Evolutionary conservation across 2,329 filamentous ascomycete genomes (phyloP).

Genomic region (Verticillium nonalfalfae): DNA sequence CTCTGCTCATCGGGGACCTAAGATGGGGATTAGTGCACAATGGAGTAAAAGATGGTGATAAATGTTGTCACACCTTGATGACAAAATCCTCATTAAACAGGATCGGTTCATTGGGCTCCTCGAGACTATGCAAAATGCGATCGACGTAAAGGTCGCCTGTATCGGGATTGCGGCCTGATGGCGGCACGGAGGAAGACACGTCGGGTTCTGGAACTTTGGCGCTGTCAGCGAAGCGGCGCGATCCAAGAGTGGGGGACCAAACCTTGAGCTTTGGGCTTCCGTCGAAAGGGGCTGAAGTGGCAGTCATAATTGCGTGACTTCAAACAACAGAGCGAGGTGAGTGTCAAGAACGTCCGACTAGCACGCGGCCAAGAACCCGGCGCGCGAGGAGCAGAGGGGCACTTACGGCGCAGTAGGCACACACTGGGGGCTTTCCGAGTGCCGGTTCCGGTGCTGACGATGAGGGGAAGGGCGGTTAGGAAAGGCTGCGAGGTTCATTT

Average conservation of each 20-base stretch:
- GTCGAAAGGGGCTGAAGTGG: conserved; percentile 2
- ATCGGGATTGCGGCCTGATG: not conserved
- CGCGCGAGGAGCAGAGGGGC: no score
- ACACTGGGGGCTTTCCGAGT: not conserved
- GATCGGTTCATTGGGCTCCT: not conserved
- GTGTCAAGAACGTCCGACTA: not conserved
- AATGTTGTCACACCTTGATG: not conserved
- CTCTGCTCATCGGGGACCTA: not conserved
- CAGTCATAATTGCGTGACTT: conserved; percentile 1
- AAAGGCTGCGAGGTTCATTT: not conserved
- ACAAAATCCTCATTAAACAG: not conserved
- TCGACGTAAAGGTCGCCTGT: not conserved
- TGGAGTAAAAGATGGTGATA: no score
- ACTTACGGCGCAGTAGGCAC: not conserved
- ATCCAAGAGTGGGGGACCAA: not conserved
- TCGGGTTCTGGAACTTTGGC: not conserved
- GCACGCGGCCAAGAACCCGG: no score
- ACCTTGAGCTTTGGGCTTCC: not conserved
- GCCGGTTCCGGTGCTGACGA: not conserved
- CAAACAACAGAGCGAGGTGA: not conserved
- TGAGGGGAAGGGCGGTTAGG: not conserved
- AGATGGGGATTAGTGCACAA: not conserved
- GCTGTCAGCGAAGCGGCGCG: not conserved
- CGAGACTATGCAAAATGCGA: not conserved
- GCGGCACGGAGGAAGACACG: not conserved